Evolutionary conservation across 2,329 filamentous ascomycete genomes (phyloP), one percentile per base, ranked within the genome.

Genomic region (Drechslerella dactyloides): DNA sequence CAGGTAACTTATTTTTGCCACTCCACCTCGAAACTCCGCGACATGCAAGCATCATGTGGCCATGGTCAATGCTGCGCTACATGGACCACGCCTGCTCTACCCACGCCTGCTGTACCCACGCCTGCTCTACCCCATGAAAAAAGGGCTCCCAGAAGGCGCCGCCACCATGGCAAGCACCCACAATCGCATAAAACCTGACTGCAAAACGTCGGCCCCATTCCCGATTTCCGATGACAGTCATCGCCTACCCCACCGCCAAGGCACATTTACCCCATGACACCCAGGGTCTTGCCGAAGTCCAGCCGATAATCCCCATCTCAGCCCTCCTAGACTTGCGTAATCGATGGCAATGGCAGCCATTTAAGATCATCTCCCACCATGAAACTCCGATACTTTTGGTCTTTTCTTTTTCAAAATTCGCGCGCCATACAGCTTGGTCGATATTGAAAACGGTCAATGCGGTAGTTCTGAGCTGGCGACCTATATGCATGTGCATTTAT

Each of bases 161-260:
- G 11, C 8, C 24, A n/a, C 52, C 15, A 30, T 17, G 19, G 19
- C 27, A 19, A 40, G 52, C 52, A 57, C 11, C 17, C 54, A 21
- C 54, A 60, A 10, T 4, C 24, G 17, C n/a, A 50, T 2, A 23
- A 24, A 37, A 8, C 35, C 15, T 2, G 27, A 51, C 13, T 21
- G 27, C 4, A 33, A 33, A 21, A 48, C 19, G 44, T 70, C 68
- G 68, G 68, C 68, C 68, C 68, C 68, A 65, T 72, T 72, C 68
- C 68, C 68, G 68, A 72, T 72, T 72, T 72, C 68, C 68, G 68
- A 72, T 65, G 59, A n/a, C n/a, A n/a, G n/a, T n/a, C n/a, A n/a
- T n/a, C n/a, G n/a, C 42, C 17, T 51, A 21, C 59, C 60, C 68
- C 60, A 61, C 68, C 23, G 50, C 58, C 65, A 61, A 64, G 55